Evolutionary conservation across 2,329 filamentous ascomycete species (phyloP), one percentile per base, ranked within the genome.

Genomic region (Exophiala sideris): DNA sequence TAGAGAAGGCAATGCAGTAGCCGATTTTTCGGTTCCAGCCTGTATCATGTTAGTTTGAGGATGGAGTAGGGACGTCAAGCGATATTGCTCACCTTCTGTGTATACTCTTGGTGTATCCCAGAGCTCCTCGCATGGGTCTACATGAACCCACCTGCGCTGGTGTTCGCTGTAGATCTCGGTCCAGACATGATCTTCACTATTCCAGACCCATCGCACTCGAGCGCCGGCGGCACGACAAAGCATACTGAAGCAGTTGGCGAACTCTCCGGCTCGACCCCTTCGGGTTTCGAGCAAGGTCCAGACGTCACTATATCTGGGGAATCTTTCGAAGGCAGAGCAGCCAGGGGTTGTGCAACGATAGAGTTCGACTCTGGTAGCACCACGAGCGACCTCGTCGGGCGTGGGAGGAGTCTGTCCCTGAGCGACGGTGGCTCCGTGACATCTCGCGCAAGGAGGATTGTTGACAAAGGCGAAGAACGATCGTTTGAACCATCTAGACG

Each of bases 181-280:
- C 94, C 94, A 99, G 21, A 96, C 89, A 67, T 96, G 89, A 70
- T 97, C 94, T 71, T 97, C 94, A 29, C 88, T 87, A 64, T 97
- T 97, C 94, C 94, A 99, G 9, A 99, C 88, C 94, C 94, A 99
- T 66, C 94, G 84, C 20, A 96, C 91, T 57, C 92, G 83, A 56
- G 88, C 89, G 46, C 92, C 92, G 11, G 97, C 84, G 3, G 94
- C 94, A 56, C 92, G 84, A 77, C 92, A 97, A 48, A 99, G 81
- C 94, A 97, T 97, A 74, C 87, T 92, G 75, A 99, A 99, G 79
- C 91, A 96, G 74, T 96, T 97, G 62, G 90, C 91, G 91, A 94
- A 97, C 75, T 99, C 94, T 58, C 94, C 94, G 57, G 87, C 87
- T 63, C 94, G 86, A 34, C 94, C 94, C 63, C 88, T 82, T 63